Evolutionary conservation across 1,139 yeast species (phyloP).

Genomic region (Geotrichum klebahnii): DNA sequence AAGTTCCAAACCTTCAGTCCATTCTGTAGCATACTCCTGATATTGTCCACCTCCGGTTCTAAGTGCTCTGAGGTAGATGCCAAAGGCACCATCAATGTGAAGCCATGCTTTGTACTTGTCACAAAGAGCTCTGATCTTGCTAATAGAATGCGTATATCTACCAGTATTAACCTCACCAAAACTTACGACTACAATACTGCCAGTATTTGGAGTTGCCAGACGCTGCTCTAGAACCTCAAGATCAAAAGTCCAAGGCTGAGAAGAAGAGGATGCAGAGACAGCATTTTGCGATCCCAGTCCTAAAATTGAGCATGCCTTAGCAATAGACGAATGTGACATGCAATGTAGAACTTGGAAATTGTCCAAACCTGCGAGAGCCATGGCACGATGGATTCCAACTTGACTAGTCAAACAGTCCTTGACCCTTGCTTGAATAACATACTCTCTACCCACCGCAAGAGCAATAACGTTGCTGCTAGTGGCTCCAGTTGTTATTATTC

Average conservation of each 20-base stretch:
- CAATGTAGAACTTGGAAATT: constrained; percentile 28
- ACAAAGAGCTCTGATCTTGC: constrained; percentile 28
- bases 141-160: constrained; percentile 26
- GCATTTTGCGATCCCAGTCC: constrained; percentile 31
- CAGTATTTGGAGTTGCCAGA: constrained; percentile 18
- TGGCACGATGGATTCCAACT: constrained; percentile 22
- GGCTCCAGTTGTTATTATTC: constrained; percentile 33
- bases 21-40: constrained; percentile 20
- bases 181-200: constrained; percentile 28
- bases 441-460: constrained; percentile 30
- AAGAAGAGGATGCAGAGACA: constrained; percentile 20
- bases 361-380: constrained; percentile 24
- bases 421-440: constrained; percentile 17
- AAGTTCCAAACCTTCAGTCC: constrained; percentile 29
- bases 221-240: constrained; percentile 23
- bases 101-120: constrained; percentile 33
- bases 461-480: constrained; percentile 33
- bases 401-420: constrained; percentile 7
- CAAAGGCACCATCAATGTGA: constrained; percentile 35
- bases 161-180: constrained; percentile 35
- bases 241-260: constrained; percentile 30
- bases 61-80: constrained; percentile 27
- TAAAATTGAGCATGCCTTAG: constrained; percentile 31
- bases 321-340: constrained; percentile 30
- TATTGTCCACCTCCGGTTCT: constrained; percentile 5